These are phyloP conservation scores for Boletus vermiculosoides DNA, from an alignment of 768 basidiomycete species.

Conservation along the genomic window DNA sequence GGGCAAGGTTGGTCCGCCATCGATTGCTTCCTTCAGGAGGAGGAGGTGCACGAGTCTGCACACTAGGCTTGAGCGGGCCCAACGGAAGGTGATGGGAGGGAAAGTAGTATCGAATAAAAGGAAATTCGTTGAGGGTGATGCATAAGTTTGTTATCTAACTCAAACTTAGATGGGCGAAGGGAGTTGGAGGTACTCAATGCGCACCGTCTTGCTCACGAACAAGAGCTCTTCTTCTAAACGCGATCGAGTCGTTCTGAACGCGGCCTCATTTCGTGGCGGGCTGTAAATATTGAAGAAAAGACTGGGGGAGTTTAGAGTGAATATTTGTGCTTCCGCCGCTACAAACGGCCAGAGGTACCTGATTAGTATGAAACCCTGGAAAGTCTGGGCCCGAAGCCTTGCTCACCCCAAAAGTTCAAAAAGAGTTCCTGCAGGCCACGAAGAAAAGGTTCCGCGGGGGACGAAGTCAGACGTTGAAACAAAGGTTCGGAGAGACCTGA, in stretches of 20 bases:
- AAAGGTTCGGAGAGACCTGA: conserved; percentile 76
- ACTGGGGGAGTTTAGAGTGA: conserved; percentile 73
- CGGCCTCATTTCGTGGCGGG: conserved; percentile 71
- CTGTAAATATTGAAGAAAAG: conserved; percentile 89
- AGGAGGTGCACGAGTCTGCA: conserved; percentile 62
- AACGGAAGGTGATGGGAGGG: conserved; percentile 81
- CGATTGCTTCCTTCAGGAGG: conserved; percentile 61
- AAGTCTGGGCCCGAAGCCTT: not conserved
- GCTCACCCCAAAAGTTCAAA: conserved; percentile 89
- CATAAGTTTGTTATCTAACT: conserved; percentile 84
- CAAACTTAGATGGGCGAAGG: conserved; percentile 3
- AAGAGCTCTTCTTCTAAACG: conserved; percentile 86
- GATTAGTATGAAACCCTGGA: conserved; percentile 9
- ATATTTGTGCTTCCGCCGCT: conserved; percentile 88
- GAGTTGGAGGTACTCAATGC: not conserved
- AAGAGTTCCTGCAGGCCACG: conserved; percentile 81
- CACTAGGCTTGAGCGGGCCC: conserved; percentile 73
- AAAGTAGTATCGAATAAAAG: conserved; percentile 89
- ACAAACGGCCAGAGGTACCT: conserved; percentile 2
- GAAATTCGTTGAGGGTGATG: conserved; percentile 88
- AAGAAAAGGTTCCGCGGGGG: conserved; percentile 76
- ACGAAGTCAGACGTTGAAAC: conserved; percentile 71
- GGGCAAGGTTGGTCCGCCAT: conserved; percentile 81
- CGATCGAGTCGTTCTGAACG: conserved; percentile 63
- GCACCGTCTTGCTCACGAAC: conserved; percentile 68